These are phyloP conservation scores for Rhodotorula babjevae DNA, from an alignment of 768 basidiomycete species.

Conservation along the genomic window DNA sequence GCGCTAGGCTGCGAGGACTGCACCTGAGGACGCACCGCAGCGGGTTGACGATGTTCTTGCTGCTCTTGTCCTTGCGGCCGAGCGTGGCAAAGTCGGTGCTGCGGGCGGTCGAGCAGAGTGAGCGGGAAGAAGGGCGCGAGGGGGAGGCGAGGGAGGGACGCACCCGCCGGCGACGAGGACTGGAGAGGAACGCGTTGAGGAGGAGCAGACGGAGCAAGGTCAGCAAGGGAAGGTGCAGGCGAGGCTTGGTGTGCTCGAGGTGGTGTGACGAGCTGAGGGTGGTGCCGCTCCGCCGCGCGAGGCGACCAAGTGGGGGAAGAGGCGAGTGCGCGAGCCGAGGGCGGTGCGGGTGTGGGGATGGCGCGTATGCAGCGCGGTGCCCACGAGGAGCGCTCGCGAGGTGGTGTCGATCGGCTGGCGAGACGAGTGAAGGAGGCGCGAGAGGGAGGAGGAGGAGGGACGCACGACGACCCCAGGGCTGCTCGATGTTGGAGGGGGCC, in stretches of 20 bases:
- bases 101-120: neutral
- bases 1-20: too few relatives aligned
- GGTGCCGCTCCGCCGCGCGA: neutral
- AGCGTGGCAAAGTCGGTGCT: slow-evolving; percentile 38
- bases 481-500: neutral
- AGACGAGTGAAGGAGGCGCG: neutral
- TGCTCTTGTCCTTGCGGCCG: slow-evolving; percentile 35
- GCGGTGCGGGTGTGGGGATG: neutral
- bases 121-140: too few relatives aligned
- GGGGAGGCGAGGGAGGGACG: neutral
- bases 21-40: slow-evolving; percentile 19
- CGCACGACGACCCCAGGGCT: slow-evolving; percentile 38
- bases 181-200: neutral
- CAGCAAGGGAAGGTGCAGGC: neutral
- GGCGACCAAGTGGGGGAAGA: neutral
- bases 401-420: neutral
- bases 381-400: neutral
- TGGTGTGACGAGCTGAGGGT: too few relatives aligned
- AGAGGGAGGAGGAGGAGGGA: neutral
- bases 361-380: neutral
- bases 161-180: slow-evolving; percentile 36
- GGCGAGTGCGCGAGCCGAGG: neutral
- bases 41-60: slow-evolving; percentile 12
- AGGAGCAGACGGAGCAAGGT: too few relatives aligned
- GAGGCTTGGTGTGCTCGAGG: too few relatives aligned